Base-by-base conservation (phyloP, 495 filamentous ascomycete genomes). In the Penicillium herquei region DNA sequence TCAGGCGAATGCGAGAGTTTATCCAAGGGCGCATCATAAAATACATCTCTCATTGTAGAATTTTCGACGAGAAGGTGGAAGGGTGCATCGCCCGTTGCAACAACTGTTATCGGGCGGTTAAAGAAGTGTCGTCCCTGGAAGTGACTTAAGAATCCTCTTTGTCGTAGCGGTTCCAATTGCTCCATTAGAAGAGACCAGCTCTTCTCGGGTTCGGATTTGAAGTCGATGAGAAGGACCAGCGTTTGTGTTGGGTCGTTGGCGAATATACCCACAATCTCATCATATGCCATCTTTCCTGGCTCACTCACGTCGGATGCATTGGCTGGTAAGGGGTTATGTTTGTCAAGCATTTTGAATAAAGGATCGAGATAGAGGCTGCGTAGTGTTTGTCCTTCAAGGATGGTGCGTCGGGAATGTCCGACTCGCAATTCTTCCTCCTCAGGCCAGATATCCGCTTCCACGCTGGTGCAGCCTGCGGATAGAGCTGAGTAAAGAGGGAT, bases 401-500 rank as follows among this genome's bases (percentile, higher is more conserved):
- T 34, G 11, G 54, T 57, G 6, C 21, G 6, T 9, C 6, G 18
- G 1, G 47, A 49, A 43, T 61, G 54, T 0, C 85, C 87, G 35
- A 91, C 81, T 32, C 81, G 73, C 14, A 88, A 67, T 21, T 76
- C 65, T 21, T 64, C 43, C 3, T 63, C 52, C 14, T 78, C 77
- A 3, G 86, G 77, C 87, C 87, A 93, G 7, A 92, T 78, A 59
- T 92, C 88, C 5, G 84, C 87, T 69, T 90, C 89, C 14, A 88
- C 77, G 12, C 89, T 85, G n/a, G 74, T 83, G 63, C 84, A 86
- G 13, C 74, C 76, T 17, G 71, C 61, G 3, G 51, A 69, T 31
- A 88, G 54, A 3, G 81, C 81, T 6, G 78, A 78, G 49, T 71
- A 79, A 7, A 87, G 48, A 26, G 56, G 52, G 10, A 66, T 76